Evolutionary conservation across 2,329 filamentous ascomycete species (phyloP), one percentile per base, ranked within the genome.

Genomic region (Ilyonectria mors-panacis): DNA sequence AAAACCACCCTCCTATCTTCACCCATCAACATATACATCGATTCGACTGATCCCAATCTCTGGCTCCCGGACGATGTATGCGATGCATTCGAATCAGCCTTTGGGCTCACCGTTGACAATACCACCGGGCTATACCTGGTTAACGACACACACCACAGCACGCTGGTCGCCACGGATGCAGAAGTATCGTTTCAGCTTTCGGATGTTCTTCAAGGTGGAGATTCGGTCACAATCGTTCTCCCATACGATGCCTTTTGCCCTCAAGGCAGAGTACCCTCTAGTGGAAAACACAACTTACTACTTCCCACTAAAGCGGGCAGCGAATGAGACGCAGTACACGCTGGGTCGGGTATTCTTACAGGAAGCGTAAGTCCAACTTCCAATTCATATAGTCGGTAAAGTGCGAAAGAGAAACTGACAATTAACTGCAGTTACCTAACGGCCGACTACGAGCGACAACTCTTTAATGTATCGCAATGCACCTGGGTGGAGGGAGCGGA

Each of bases 181-280:
- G 58, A 60, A 17, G 58, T 60, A 6, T 42, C 58, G 6, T 60
- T 60, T 9, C 45, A 42, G 12, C 23, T 60, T 6, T 51, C 58
- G 2, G 58, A 60, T 33, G 45, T 53, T 3, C 45, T 51, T 10
- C 47, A 60, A 15, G 58, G 58, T 4, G 58, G 58, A 8, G 26
- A 30, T n/a, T 42, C 58, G 6, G 47, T 60, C 12, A 60, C 58
- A 15, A 60, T 70, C 2, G 61, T 59, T 17, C 62, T 70, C 23
- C 69, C 69, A n/a, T 70, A 70, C 17, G 67, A 67, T 13, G 66
- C 63, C 12, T 70, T 70, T 70, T 42, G 66, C 68, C 23, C 50
- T 70, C 6, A 21, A 63, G n/a, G 60, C 51, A 17, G 44, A 55
- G 9, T 67, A 67, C 12, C 69, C 69, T 5, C 47, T 69, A 1